These are phyloP conservation scores for Cyberlindnera lachancei DNA, from an alignment of 805 yeast species.

Conservation along the genomic window DNA sequence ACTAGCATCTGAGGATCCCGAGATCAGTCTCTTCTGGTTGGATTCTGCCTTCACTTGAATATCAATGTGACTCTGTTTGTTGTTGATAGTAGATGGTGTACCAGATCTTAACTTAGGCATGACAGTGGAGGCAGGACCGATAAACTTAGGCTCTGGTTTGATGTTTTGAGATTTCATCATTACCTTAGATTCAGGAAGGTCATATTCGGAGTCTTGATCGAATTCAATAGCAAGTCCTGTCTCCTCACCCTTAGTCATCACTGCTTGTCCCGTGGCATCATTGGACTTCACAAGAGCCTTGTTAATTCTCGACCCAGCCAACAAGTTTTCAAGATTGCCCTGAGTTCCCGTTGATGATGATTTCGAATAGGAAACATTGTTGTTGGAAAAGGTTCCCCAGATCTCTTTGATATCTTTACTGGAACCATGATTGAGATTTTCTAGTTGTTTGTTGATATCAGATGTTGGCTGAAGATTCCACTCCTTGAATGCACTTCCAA, in stretches of 20 bases:
- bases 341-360: conserved; percentile 11
- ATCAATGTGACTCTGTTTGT: not conserved
- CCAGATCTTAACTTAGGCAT: conserved; percentile 1
- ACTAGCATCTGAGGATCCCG: conserved; percentile 11
- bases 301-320: conserved; percentile 8
- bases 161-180: not conserved
- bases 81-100: not conserved
- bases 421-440: not conserved
- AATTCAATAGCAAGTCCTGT: conserved; percentile 19
- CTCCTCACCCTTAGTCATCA: conserved; percentile 14
- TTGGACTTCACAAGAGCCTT: conserved; percentile 13
- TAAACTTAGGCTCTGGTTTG: not conserved
- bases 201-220: conserved; percentile 12
- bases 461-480: conserved; percentile 17
- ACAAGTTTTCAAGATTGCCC: conserved; percentile 11
- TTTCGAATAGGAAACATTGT: conserved; percentile 1
- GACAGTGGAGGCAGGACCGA: no score
- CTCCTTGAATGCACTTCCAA: conserved; percentile 35
- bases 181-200: conserved; percentile 3
- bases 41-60: not conserved
- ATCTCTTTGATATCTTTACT: conserved; percentile 11
- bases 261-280: conserved; percentile 12
- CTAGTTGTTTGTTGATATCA: conserved; percentile 1
- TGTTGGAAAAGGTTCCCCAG: conserved; percentile 15
- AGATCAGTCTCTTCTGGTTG: conserved; percentile 5